Evolutionary conservation across 164 flowering plant genomes (phyloP).

Genomic region (Protea cynaroides): DNA sequence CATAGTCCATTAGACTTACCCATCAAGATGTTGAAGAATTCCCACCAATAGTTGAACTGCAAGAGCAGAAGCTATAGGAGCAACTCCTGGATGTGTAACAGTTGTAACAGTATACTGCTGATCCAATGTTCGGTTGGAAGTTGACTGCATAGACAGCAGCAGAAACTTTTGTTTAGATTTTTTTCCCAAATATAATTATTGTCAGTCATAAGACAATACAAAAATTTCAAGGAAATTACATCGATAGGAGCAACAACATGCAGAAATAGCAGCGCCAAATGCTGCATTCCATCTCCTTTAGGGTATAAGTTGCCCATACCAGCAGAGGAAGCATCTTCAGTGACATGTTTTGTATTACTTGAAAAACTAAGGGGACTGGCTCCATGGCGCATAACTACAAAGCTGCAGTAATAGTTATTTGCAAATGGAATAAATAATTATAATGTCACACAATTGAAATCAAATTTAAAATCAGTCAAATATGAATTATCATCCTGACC

Average conservation of each 20-base stretch:
- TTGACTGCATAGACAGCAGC: slow-evolving; percentile 70
- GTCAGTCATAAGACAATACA: background rate
- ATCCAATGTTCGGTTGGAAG: slow-evolving; percentile 93
- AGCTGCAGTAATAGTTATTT: slow-evolving; percentile 92
- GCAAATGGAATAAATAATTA: slow-evolving; percentile 21
- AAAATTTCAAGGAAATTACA: slow-evolving; percentile 37
- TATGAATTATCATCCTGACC: background rate
- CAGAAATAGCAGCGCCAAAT: slow-evolving; percentile 98
- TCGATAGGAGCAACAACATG: slow-evolving; percentile 96
- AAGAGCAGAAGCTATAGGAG: slow-evolving; percentile 92
- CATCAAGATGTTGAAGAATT: slow-evolving; percentile 77
- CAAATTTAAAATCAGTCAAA: too few species aligned
- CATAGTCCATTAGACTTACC: slow-evolving; percentile 53
- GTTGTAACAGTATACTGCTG: slow-evolving; percentile 99
- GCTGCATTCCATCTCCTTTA: slow-evolving; percentile 21
- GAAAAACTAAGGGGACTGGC: slow-evolving; percentile 56
- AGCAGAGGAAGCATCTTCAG: slow-evolving; percentile 31
- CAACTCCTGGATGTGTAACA: slow-evolving; percentile 97
- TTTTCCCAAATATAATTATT: too few species aligned
- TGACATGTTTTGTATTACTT: slow-evolving; percentile 25
- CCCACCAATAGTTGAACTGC: slow-evolving; percentile 91
- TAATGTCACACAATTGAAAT: background rate
- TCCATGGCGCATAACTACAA: slow-evolving; percentile 98
- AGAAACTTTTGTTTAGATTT: too few species aligned
- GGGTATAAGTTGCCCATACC: slow-evolving; percentile 30